Evolutionary conservation across 805 yeast genomes (phyloP).

Genomic region (Zygoascus flipseniorum): DNA sequence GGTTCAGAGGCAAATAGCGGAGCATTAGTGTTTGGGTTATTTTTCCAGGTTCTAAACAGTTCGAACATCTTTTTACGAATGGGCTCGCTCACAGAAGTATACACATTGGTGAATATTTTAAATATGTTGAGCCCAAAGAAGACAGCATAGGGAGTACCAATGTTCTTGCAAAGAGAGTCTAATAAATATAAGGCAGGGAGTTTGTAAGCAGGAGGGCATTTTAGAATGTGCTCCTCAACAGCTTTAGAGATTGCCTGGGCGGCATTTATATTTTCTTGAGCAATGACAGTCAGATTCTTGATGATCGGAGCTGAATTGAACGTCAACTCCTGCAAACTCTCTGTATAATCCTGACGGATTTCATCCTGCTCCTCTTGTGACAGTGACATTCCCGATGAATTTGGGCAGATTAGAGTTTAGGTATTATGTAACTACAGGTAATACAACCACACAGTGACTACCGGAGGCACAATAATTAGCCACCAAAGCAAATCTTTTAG

Average conservation of each 20-base stretch:
- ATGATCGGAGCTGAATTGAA: constrained; percentile 88
- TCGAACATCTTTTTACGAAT: constrained; percentile 65
- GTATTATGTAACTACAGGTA: neutral
- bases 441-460: neutral
- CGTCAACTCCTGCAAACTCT: constrained; percentile 62
- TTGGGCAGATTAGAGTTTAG: neutral
- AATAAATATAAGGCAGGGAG: constrained; percentile 74
- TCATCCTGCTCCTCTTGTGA: constrained; percentile 24
- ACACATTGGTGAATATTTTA: constrained; percentile 65
- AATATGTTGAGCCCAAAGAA: constrained; percentile 63
- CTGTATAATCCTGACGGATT: constrained; percentile 56
- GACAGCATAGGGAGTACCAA: constrained; percentile 84
- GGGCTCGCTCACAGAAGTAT: constrained; percentile 68
- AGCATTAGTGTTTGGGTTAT: constrained; percentile 40
- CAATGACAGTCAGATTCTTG: constrained; percentile 71
- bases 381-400: constrained; percentile 1
- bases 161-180: constrained; percentile 86
- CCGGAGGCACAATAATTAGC: too few species aligned
- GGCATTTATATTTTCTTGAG: constrained; percentile 70
- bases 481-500: too few species aligned
- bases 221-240: constrained; percentile 63
- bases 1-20: constrained; percentile 69
- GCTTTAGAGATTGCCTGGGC: constrained; percentile 75
- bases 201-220: constrained; percentile 74
- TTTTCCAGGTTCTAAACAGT: constrained; percentile 85